Conservation (phyloP, 2,329 filamentous ascomycete species). For the Lachnellula subtilissima region DNA sequence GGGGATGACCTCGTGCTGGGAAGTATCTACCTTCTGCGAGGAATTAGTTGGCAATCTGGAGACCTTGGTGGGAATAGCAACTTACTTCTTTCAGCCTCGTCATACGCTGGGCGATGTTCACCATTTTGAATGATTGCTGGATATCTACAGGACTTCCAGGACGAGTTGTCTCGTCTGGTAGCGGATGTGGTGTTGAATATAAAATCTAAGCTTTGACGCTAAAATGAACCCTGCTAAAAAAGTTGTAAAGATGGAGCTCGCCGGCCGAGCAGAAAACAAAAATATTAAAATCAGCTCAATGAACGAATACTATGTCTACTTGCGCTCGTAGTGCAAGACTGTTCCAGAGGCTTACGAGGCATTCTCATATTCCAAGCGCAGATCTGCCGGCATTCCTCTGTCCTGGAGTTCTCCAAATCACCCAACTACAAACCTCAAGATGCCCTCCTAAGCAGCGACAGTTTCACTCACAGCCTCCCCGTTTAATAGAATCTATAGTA, state of each 20-base stretch:
- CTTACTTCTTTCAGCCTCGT: slow-evolving; percentile 68
- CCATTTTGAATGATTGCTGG: slow-evolving; percentile 38
- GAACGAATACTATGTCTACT: slow-evolving; percentile 8
- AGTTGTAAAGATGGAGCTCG: slow-evolving; percentile 7
- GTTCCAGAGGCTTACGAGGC: slow-evolving; percentile 13
- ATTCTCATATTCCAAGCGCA: slow-evolving; percentile 14
- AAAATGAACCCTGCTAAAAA: slow-evolving; percentile 22
- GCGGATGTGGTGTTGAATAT: slow-evolving; percentile 3
- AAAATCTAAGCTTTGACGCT: slow-evolving; percentile 27
- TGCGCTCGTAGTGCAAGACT: slow-evolving; percentile 11
- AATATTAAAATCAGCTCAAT: slow-evolving; percentile 1
- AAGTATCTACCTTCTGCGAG: slow-evolving; percentile 10
- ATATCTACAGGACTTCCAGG: not conserved
- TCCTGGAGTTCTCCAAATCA: slow-evolving; percentile 33
- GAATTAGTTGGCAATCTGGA: slow-evolving; percentile 16
- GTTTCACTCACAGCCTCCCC: slow-evolving; percentile 7
- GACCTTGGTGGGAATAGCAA: slow-evolving; percentile 26
- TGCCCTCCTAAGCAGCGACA: slow-evolving; percentile 1
- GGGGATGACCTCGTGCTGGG: not conserved
- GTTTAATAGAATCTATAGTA: slow-evolving; percentile 3
- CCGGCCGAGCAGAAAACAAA: not conserved
- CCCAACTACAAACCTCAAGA: slow-evolving; percentile 1
- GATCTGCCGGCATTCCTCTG: slow-evolving; percentile 47
- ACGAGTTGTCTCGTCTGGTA: not conserved
- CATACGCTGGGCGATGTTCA: slow-evolving; percentile 62